Conservation (phyloP, 2,329 filamentous ascomycete genomes). For the Aspergillus udagawae region DNA sequence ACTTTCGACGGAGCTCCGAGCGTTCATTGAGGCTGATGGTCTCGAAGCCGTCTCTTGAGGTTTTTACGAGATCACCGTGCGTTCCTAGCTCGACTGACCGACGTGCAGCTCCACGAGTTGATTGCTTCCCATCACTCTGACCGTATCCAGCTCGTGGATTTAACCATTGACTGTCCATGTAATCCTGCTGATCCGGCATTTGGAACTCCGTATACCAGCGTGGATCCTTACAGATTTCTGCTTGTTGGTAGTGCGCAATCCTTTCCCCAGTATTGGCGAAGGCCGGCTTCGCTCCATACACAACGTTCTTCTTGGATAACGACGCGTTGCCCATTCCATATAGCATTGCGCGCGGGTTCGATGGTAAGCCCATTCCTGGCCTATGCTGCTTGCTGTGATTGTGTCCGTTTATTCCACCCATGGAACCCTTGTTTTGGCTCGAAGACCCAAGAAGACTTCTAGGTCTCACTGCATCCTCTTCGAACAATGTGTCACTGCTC, state of each 20-base stretch:
- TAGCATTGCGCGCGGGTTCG: constrained; percentile 35
- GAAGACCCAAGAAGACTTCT: constrained; percentile 12
- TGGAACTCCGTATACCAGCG: not conserved
- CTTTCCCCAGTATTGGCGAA: constrained; percentile 9
- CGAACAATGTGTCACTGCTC: constrained; percentile 35
- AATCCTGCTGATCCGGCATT: constrained; percentile 11
- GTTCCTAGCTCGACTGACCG: constrained; percentile 6
- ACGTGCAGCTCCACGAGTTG: constrained; percentile 11
- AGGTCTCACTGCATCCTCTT: constrained; percentile 31
- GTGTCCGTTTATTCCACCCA: constrained; percentile 1
- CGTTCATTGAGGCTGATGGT: constrained; percentile 24
- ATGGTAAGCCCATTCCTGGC: constrained; percentile 26
- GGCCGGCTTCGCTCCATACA: constrained; percentile 9
- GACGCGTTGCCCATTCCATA: constrained; percentile 21
- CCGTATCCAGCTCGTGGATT: constrained; percentile 4
- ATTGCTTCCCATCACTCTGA: constrained; percentile 6
- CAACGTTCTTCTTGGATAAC: constrained; percentile 4
- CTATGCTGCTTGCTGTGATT: constrained; percentile 3
- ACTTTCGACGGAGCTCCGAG: constrained; percentile 13
- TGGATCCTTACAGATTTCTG: constrained; percentile 2
- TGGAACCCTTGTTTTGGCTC: constrained; percentile 7
- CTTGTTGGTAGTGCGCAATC: constrained; percentile 4
- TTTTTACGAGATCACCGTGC: constrained; percentile 4
- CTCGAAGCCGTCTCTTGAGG: constrained; percentile 20
- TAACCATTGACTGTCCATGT: constrained; percentile 13